phyloP scores from a whole-genome alignment of 108 stramenopile genomes.

The Discostella stelligeroides region DNA sequence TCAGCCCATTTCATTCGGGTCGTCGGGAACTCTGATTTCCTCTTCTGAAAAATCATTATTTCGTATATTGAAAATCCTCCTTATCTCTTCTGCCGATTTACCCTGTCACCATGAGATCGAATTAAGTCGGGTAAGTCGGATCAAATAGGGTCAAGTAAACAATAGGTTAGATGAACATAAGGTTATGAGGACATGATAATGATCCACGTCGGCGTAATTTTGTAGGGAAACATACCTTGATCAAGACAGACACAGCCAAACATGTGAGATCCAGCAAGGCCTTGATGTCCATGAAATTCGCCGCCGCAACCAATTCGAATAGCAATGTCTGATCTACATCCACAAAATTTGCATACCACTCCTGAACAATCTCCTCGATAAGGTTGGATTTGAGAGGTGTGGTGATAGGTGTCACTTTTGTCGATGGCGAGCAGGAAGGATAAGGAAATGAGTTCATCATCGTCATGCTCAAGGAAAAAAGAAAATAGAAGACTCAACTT shows the following conservation, averaged over 20 bases:
- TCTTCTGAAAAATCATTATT: slow-evolving; percentile 97
- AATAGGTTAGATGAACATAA: slow-evolving; percentile 48
- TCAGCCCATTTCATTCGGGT: too few species aligned
- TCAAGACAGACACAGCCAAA: slow-evolving; percentile 48
- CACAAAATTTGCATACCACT: slow-evolving; percentile 97
- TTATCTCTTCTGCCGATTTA: slow-evolving; percentile 94
- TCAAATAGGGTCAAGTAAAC: slow-evolving; percentile 67
- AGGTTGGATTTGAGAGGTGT: slow-evolving; percentile 94
- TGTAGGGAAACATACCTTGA: slow-evolving; percentile 32
- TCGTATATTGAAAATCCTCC: slow-evolving; percentile 95
- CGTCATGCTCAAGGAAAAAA: neutral
- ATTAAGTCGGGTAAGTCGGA: slow-evolving; percentile 69
- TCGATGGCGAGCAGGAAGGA: neutral
- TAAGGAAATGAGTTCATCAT: neutral
- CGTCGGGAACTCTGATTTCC: slow-evolving; percentile 17
- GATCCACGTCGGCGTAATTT: too few species aligned
- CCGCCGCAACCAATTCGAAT: slow-evolving; percentile 77
- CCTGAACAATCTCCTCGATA: slow-evolving; percentile 95
- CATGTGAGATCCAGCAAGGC: slow-evolving; percentile 77
- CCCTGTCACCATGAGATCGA: slow-evolving; percentile 64
- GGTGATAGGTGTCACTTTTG: slow-evolving; percentile 91
- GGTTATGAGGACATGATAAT: neutral
- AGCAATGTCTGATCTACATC: slow-evolving; percentile 69
- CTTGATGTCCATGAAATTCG: slow-evolving; percentile 88
- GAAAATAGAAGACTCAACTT: slow-evolving; percentile 7